phyloP scores from a whole-genome alignment of 139 green algal genomes.

The Chlorella sorokiniana region DNA sequence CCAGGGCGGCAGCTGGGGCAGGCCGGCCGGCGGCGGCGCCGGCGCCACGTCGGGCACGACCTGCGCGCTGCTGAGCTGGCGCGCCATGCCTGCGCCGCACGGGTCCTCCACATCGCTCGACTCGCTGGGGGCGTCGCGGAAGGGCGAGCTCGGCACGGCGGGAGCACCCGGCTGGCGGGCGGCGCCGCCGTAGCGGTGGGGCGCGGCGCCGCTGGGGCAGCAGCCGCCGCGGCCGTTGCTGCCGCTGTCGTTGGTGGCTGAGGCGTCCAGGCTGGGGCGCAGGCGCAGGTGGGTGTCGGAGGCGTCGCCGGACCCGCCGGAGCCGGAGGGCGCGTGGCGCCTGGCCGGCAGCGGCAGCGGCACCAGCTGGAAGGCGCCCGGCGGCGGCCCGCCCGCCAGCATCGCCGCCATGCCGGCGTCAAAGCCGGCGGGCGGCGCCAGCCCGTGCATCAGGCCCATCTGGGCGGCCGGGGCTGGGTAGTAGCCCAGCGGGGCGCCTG shows the following conservation, averaged over 20 bases:
- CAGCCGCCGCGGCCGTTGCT: not conserved
- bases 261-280: conserved; percentile 2
- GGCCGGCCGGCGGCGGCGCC: not conserved
- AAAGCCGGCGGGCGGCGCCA: not conserved
- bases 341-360: not conserved
- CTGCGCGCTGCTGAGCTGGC: conserved; percentile 5
- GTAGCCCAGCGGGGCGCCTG: not conserved
- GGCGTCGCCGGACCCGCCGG: not conserved
- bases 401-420: not conserved
- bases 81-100: not conserved
- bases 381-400: not conserved
- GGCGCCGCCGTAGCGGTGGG: not conserved
- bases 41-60: conserved; percentile 1
- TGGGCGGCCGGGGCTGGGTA: not conserved
- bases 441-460: not conserved
- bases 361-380: not conserved
- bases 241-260: not conserved
- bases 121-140: not conserved
- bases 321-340: not conserved
- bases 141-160: not conserved
- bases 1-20: not conserved
- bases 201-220: not conserved
- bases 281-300: conserved; percentile 19
- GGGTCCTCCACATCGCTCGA: conserved; percentile 5
- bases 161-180: not conserved